Base-by-base conservation (phyloP, 164 flowering plant species). In the Piper longum region DNA sequence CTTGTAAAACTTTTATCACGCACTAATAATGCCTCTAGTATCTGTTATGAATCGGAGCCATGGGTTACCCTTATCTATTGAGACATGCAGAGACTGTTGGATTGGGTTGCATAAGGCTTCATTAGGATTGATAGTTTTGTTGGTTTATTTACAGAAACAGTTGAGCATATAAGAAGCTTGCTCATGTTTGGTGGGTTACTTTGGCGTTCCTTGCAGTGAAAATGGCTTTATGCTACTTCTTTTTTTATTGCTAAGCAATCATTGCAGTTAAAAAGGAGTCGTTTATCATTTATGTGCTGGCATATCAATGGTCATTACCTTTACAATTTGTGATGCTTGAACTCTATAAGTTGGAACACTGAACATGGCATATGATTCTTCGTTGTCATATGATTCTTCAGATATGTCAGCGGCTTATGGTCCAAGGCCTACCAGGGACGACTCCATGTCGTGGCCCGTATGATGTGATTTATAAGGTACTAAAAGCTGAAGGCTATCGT, bases 331-430 rank as follows among this genome's bases (percentile, higher is more conserved):
- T 56, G 16, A 56, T 14, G 6, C 26, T 16, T 3, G 8, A 56
- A 16, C 19, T 16, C 19, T 9, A 48, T 8, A 0, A 14, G 52
- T 48, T 9, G 52, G 52, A 12, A 48, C 3, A 12, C 3, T 48
- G 11, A 9, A 12, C 14, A 44, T 44, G 52, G 9, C 14, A 12
- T 48, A 9, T 9, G 3, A 48, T 3, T 14, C 7, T 45, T 45
- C 12, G 2, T 7, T 45, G 7, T 7, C 52, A 6, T 7, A 54
- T 3, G 8, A 16, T 62, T 62, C 68, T 39, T 58, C 79, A 89
- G 93, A 67, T 85, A 56, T 78, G 85, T 75, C 97, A 85, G 76
- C 81, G 90, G 60, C 67, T 87, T 59, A 89, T 89, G 91, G 91
- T 82, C 18, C 97, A 87, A 81, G 97, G 95, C 41, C 85, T 81